These are phyloP conservation scores for Fusarium sacchari DNA, from an alignment of 2,329 filamentous ascomycete genomes.

Conservation along the genomic window DNA sequence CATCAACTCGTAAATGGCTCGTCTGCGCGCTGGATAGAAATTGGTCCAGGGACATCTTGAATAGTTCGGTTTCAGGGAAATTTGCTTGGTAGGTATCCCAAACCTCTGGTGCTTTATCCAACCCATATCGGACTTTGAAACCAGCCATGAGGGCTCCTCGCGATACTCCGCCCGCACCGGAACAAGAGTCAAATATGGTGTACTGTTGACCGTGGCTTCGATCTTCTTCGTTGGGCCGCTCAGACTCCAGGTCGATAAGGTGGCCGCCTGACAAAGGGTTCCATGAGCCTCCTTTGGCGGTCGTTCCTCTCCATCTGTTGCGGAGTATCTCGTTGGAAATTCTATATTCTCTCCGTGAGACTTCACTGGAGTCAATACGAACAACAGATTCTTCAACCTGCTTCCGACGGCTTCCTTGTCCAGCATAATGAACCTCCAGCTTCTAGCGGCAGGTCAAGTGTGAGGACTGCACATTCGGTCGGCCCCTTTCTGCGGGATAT, in stretches of 20 bases:
- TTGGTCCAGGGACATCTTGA: conserved; percentile 57
- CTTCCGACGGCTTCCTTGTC: conserved; percentile 34
- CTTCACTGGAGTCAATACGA: conserved; percentile 46
- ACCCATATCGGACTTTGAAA: conserved; percentile 66
- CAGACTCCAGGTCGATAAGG: conserved; percentile 41
- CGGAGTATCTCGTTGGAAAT: conserved; percentile 47
- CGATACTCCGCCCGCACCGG: conserved; percentile 77
- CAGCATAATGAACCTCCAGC: conserved; percentile 42
- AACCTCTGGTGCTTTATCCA: conserved; percentile 70
- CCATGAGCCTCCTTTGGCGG: conserved; percentile 49
- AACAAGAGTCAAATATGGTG: conserved; percentile 77
- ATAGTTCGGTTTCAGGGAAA: conserved; percentile 63
- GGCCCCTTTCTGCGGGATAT: conserved; percentile 3
- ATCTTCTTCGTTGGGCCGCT: background rate
- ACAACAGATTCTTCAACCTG: conserved; percentile 52
- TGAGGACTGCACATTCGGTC: conserved; percentile 44
- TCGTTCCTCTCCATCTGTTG: conserved; percentile 47
- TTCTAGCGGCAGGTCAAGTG: conserved; percentile 65
- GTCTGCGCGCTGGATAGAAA: conserved; percentile 55
- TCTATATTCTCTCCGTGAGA: conserved; percentile 44
- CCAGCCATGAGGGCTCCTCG: conserved; percentile 69
- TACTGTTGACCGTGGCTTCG: conserved; percentile 59
- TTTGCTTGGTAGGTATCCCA: conserved; percentile 68
- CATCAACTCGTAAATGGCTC: conserved; percentile 62
- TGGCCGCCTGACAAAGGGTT: background rate